Base-by-base conservation (phyloP, 1,139 yeast species). In the Blastobotrys malaysiensis region DNA sequence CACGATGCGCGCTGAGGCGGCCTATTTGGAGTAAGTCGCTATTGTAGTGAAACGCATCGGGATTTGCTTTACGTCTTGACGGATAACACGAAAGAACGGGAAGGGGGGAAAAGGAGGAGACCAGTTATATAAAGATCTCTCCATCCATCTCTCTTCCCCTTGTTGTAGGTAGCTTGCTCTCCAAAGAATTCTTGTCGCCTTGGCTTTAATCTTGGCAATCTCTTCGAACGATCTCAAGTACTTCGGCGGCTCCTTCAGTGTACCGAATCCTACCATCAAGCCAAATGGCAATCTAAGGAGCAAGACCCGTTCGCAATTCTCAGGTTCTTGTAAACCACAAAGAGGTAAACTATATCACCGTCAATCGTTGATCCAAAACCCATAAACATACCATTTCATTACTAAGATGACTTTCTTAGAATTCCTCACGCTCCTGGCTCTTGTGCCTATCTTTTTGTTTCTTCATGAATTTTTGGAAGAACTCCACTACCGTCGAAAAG, bases 401-500 rank as follows among this genome's bases (percentile, higher is more conserved):
- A 5, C 39, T 5, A 31, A 31, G n/a, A 31, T 22, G 16, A 20
- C 46, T 9, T 6, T 44, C 26, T 20, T 44, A n/a, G 46, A 44
- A 16, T 14, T 48, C 3, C 16, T 39, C 22, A 44, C 31, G 20
- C n/a, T 48, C 7, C 26, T 39, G 20, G 45, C 44, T 7, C 26
- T 39, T 16, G 16, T 48, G 6, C 50, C 50, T 11, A 24, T 36
- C 6, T 27, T 36, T 20, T 21, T 48, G 6, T 48, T 48, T 19
- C 14, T 39, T 7, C 50, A 39, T 19, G 50, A 48, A 20, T 14
- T 39, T 11, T 22, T 20, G 14, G 50, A 48, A 21, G 45, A 48
- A 21, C 19, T 31, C 26, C n/a, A 20, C 5, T 48, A 48, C 21
- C 50, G 50, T 7, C 27, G 44, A 19, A n/a, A 14, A 6, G 9